Percentiles rank a stretch among this genome's conserved stretches.
Evolutionary conservation across 306 rosid species (phyloP).

Genomic region (Vigna hirtella): DNA sequence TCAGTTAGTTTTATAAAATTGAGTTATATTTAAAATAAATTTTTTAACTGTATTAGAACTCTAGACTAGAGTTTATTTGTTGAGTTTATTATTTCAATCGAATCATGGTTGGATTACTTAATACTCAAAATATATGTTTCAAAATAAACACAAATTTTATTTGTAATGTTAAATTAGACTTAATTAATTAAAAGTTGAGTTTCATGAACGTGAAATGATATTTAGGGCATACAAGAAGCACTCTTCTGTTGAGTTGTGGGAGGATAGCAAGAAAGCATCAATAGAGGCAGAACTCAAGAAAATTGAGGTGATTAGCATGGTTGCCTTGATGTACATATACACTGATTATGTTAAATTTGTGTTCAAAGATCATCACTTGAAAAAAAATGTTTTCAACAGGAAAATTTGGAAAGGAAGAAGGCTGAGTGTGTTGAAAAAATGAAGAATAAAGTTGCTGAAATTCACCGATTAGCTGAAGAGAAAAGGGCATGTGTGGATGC

Average conservation of each 20-base stretch:
- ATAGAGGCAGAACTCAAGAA: slow-evolving; percentile 69
- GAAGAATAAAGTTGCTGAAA: slow-evolving; percentile 73
- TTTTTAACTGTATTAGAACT: no score
- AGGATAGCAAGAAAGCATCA: slow-evolving; percentile 60
- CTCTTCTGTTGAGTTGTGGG: slow-evolving; percentile 75
- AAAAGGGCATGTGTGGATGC: slow-evolving; percentile 77
- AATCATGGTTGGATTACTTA: no score
- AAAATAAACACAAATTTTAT: no score
- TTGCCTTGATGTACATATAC: background rate
- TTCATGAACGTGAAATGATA: slow-evolving; percentile 29
- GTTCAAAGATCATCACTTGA: background rate
- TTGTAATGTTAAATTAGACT: no score
- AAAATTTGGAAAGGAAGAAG: slow-evolving; percentile 72
- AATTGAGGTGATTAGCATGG: slow-evolving; percentile 63
- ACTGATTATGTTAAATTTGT: background rate
- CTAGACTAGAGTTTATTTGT: no score
- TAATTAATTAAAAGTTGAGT: background rate
- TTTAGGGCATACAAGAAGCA: slow-evolving; percentile 70
- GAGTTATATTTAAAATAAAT: no score
- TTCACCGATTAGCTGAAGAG: slow-evolving; percentile 74
- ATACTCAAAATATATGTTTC: no score
- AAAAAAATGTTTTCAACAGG: slow-evolving; percentile 48
- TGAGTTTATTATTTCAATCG: no score
- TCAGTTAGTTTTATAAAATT: no score
- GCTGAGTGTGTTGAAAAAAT: slow-evolving; percentile 65